Evolutionary conservation across 805 yeast genomes (phyloP), one percentile per base, ranked within the genome.

Genomic region (Dipodascus geniculatus): DNA sequence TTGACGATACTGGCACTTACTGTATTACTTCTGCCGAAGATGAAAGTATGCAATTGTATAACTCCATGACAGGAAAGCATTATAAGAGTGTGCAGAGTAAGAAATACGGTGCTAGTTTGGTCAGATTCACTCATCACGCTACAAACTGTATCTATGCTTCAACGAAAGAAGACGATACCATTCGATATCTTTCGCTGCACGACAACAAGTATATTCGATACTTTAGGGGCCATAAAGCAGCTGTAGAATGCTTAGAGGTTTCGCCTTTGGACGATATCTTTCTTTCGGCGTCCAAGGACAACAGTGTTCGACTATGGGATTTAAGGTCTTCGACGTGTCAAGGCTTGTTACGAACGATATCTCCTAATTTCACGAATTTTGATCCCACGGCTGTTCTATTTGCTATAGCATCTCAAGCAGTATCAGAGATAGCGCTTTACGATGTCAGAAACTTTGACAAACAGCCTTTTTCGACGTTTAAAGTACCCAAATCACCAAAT

Each of bases 31-130:
- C 95, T 2, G 80, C 82, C 2, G 95, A 87, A 3, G 96, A 88
- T 68, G 91, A 87, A 63, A 74, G 85, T 23, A 81, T 93, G 61
- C 95, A 88, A 62, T 70, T 93, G 19, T 91, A 88, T 66, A 96
- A 91, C 68, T 72, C 77, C n/a, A 75, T 76, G 56, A 55, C 65
- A 1, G 97, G 96, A 3, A 73, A 76, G 53, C 68, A 64, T 54
- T 57, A 55, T 48, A 85, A 83, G 60, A 79, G 88, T 2, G 76
- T 87, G 6, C 83, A 79, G 55, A 83, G 93, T 24, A 90, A 89
- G 69, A 93, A 93, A 64, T 93, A 93, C 61, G 99, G 99, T 0
- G 86, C 89, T 54, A 89, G 87, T 63, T 69, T 87, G 42, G 96
- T 96, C 1, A 74, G 81, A 49, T 93, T 93, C 66, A 82, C 96